Base-by-base conservation (phyloP, 2,329 filamentous ascomycete genomes). In the Penicillium sp. region DNA sequence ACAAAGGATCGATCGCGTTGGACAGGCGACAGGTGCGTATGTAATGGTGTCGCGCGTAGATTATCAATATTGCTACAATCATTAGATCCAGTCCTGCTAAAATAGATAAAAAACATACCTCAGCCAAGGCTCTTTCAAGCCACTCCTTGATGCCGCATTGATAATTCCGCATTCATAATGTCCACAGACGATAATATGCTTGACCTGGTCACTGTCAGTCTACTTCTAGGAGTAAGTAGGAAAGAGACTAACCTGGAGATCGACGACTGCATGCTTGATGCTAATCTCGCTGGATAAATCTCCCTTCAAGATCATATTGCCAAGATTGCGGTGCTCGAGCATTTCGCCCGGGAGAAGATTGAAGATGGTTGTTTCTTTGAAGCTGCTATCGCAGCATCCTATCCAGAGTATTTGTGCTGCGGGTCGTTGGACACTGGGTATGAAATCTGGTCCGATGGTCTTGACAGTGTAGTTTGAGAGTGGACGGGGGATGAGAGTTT, bases 91-190 rank as follows among this genome's bases (percentile, higher is more conserved):
- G 25, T 6, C 4, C 12, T 13, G 6, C 6, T 11, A 11, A 5
- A 13, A 4, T n/a, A 13, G 11, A 11, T 27, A n/a, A 4, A 4
- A 6, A 11, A n/a, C 7, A 30, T 42, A 47, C 50, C 46, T 47
- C 29, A 26, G 37, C 50, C 50, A 53, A 9, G 46, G 48, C 8
- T 37, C 46, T 17, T 37, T 30, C 20, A 53, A 15, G 1, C 46
- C 48, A 4, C 44, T 23, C 22, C 47, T 41, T 11, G 42, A 44
- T 3, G 29, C 25, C 7, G 41, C 25, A 29, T 35, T 41, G 9
- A 51, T 47, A 30, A 48, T 48, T 8, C 40, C 36, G 31, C 50
- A 53, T 9, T 48, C 47, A 4, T 51, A 52, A 35, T 53, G 48
- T 1, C 48, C 50, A 20, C 50, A 50, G 12, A 50, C 35, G n/a